Conservation (phyloP, 768 basidiomycete species). For the Tephrocybe rancida region DNA sequence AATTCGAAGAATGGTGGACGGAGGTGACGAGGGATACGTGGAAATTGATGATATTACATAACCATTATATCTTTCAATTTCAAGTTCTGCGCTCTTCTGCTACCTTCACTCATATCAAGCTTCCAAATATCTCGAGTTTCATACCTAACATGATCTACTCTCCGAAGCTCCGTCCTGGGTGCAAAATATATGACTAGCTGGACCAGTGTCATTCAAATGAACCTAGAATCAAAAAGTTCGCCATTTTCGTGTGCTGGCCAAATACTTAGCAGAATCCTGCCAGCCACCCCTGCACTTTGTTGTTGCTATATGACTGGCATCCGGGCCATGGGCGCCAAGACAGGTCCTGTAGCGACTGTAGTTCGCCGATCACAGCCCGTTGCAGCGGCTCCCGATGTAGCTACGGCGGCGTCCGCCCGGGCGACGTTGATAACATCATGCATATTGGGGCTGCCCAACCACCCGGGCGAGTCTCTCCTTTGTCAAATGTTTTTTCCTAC, state of each 20-base stretch:
- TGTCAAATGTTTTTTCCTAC: too few relatives aligned
- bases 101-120: too few relatives aligned
- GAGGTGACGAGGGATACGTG: constrained; percentile 11
- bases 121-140: too few relatives aligned
- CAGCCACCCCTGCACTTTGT: not conserved
- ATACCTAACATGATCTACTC: too few relatives aligned
- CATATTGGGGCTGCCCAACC: constrained; percentile 18
- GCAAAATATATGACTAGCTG: too few relatives aligned
- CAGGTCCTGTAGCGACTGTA: constrained; percentile 6
- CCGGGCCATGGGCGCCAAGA: constrained; percentile 12
- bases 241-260: too few relatives aligned
- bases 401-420: not conserved
- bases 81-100: too few relatives aligned
- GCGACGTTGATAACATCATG: not conserved
- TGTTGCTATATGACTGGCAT: not conserved
- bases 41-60: not conserved
- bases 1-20: not conserved
- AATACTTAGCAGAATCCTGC: constrained; percentile 7
- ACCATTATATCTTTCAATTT: too few relatives aligned
- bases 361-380: not conserved
- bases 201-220: too few relatives aligned
- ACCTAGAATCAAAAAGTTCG: too few relatives aligned
- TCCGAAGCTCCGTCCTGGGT: too few relatives aligned
- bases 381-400: constrained; percentile 6
- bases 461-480: constrained; percentile 25